A percentile compares a stretch with the other conserved stretches of the same genome.
Evolutionary conservation across 345 rosid genomes (phyloP).

Genomic region (Salix brachista): DNA sequence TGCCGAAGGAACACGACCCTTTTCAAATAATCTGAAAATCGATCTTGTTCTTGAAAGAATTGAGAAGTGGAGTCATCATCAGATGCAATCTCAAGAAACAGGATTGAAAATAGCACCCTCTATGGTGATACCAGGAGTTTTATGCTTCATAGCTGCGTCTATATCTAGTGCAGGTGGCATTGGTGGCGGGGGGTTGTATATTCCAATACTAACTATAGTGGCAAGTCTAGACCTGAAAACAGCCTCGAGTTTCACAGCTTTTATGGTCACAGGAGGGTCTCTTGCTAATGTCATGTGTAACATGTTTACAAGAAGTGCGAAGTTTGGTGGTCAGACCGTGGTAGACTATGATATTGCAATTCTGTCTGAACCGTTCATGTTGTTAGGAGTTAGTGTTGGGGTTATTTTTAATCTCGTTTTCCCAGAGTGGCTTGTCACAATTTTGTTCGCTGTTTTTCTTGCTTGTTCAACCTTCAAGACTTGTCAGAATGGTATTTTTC

Average conservation of each 20-base stretch:
- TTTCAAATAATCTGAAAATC: slow-evolving; percentile 10
- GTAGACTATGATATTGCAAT: slow-evolving; percentile 73
- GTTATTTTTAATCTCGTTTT: slow-evolving; percentile 68
- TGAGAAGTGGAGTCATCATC: slow-evolving; percentile 36
- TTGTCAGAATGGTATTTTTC: slow-evolving; percentile 50
- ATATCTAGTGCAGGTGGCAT: slow-evolving; percentile 94
- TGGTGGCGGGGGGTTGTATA: slow-evolving; percentile 84
- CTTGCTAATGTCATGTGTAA: slow-evolving; percentile 62
- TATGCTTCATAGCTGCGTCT: slow-evolving; percentile 65
- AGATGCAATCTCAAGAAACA: slow-evolving; percentile 23
- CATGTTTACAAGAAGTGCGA: slow-evolving; percentile 36
- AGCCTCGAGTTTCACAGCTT: slow-evolving; percentile 79
- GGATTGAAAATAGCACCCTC: slow-evolving; percentile 36
- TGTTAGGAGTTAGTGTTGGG: slow-evolving; percentile 81
- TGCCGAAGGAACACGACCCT: slow-evolving; percentile 17
- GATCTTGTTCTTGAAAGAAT: slow-evolving; percentile 22
- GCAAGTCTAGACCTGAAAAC: slow-evolving; percentile 73
- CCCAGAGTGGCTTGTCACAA: slow-evolving; percentile 84
- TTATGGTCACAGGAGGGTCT: slow-evolving; percentile 93
- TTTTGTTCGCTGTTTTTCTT: slow-evolving; percentile 61
- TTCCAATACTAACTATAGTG: slow-evolving; percentile 65
- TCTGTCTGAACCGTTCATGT: slow-evolving; percentile 78
- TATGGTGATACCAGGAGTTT: slow-evolving; percentile 41
- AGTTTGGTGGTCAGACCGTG: slow-evolving; percentile 37
- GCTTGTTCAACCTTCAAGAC: slow-evolving; percentile 80